Percentiles rank a stretch among this genome's conserved stretches.
Evolutionary conservation across 805 yeast species (phyloP).

Genomic region (Ogataea paradorogensis): DNA sequence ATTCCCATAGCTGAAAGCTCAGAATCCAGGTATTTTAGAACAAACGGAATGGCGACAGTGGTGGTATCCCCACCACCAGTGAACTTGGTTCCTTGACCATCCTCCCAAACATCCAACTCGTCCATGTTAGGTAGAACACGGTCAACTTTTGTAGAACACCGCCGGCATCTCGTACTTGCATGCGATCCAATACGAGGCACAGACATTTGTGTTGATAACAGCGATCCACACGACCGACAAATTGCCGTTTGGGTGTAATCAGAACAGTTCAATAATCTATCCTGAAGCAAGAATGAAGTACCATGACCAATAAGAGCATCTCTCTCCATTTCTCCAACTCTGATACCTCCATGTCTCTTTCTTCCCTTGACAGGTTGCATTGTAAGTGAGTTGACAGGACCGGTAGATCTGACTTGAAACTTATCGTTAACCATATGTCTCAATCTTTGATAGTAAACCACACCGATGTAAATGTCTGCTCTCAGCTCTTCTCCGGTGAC

Average conservation of each 20-base stretch:
- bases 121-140: conserved; percentile 52
- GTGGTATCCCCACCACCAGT: conserved; percentile 94
- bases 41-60: conserved; percentile 95
- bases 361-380: conserved; percentile 99
- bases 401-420: conserved; percentile 98
- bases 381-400: conserved; percentile 94
- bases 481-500: conserved; percentile 97
- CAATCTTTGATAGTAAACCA: conserved; percentile 95
- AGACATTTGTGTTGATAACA: conserved; percentile 82
- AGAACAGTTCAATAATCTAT: conserved; percentile 89
- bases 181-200: conserved; percentile 87
- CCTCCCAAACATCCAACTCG: conserved; percentile 90
- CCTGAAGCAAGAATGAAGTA: conserved; percentile 91
- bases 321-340: conserved; percentile 99
- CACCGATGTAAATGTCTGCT: conserved; percentile 94
- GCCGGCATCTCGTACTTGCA: conserved; percentile 81
- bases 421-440: conserved; percentile 99
- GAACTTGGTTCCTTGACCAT: conserved; percentile 88
- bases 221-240: conserved; percentile 91
- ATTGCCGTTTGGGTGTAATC: conserved; percentile 91
- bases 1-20: conserved; percentile 98
- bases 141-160: conserved; percentile 77
- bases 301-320: conserved; percentile 99
- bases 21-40: conserved; percentile 88
- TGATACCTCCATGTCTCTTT: conserved; percentile 98